Evolutionary conservation across 2,329 filamentous ascomycete genomes (phyloP).

Genomic region (Microsporum canis): DNA sequence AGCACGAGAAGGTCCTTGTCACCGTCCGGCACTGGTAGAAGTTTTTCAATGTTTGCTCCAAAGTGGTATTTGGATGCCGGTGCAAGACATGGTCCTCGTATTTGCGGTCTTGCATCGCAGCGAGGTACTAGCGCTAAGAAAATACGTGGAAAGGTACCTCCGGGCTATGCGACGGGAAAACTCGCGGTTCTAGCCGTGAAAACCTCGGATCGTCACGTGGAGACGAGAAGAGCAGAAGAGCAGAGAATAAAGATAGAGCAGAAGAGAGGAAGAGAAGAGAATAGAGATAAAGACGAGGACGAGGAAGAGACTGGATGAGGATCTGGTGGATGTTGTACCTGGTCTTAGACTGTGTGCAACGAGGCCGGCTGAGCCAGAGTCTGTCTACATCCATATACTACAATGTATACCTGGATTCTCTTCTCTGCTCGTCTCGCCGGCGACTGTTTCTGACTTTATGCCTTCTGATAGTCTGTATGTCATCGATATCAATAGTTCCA

Average conservation of each 20-base stretch:
- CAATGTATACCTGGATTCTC: neutral
- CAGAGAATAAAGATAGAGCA: neutral
- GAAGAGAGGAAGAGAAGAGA: neutral
- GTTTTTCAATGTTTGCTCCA: neutral
- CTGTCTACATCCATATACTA: too few relatives aligned
- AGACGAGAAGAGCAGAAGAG: neutral
- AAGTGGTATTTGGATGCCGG: neutral
- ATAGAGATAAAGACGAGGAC: neutral
- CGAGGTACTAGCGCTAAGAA: neutral
- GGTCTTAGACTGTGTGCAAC: neutral
- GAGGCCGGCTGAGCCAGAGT: neutral
- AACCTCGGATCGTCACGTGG: neutral
- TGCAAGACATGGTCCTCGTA: neutral
- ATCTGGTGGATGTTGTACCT: neutral
- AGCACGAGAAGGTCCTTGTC: slow-evolving; percentile 40
- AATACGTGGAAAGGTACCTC: neutral
- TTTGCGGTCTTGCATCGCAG: neutral
- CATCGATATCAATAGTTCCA: too few relatives aligned
- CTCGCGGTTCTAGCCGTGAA: neutral
- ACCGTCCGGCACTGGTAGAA: slow-evolving; percentile 57
- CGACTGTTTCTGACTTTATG: too few relatives aligned
- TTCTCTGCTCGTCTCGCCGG: too few relatives aligned
- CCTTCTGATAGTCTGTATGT: too few relatives aligned
- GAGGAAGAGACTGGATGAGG: neutral
- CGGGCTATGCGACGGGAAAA: neutral